phyloP scores from a whole-genome alignment of 257 asterid genomes.

The Petrea volubilis region DNA sequence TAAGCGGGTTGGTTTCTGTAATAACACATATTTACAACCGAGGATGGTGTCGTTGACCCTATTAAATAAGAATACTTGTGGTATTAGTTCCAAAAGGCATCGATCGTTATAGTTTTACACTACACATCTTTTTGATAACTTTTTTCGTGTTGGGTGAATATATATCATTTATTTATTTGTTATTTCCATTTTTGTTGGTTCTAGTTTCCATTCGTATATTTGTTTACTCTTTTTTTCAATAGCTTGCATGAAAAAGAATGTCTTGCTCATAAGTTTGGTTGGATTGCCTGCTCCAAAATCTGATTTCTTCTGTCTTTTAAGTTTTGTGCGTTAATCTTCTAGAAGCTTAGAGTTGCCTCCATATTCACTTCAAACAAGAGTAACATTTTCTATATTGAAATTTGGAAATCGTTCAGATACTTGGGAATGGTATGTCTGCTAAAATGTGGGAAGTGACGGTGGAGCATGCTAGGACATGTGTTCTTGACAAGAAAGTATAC shows the following conservation, averaged over 20 bases:
- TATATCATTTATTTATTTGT: too few relatives aligned
- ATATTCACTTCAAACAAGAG: background rate
- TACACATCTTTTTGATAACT: too few relatives aligned
- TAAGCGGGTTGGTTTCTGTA: too few relatives aligned
- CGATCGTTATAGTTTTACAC: too few relatives aligned
- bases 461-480: slow-evolving; percentile 89
- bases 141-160: too few relatives aligned
- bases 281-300: background rate
- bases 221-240: too few relatives aligned
- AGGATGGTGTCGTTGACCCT: too few relatives aligned
- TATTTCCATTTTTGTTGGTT: too few relatives aligned
- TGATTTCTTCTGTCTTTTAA: background rate
- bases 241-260: background rate
- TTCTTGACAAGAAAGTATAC: slow-evolving; percentile 61
- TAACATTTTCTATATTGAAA: background rate
- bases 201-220: too few relatives aligned
- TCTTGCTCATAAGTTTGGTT: background rate
- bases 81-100: too few relatives aligned
- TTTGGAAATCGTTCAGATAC: slow-evolving; percentile 53
- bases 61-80: too few relatives aligned
- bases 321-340: background rate
- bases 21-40: too few relatives aligned
- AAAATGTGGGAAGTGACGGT: slow-evolving; percentile 84
- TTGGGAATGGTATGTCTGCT: slow-evolving; percentile 86
- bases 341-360: background rate